Conservation (phyloP, 768 basidiomycete species). For the Xerocomellus dryophilus region DNA sequence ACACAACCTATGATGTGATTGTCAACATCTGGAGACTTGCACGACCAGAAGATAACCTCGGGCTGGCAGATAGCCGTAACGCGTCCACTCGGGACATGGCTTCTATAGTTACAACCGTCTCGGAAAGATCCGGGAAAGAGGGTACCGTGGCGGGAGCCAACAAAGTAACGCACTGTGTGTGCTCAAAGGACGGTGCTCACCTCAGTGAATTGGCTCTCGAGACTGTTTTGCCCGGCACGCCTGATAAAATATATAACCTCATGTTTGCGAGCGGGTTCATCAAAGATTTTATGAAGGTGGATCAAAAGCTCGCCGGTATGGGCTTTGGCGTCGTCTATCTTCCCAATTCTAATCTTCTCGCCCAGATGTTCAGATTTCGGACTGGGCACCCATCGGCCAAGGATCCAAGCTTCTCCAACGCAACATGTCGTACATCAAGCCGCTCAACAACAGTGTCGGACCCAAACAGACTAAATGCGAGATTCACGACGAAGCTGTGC, state of each 20-base stretch:
- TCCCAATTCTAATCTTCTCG: background rate
- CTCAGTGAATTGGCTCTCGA: constrained; percentile 75
- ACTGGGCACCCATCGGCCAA: constrained; percentile 74
- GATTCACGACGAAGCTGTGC: constrained; percentile 78
- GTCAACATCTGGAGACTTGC: constrained; percentile 93
- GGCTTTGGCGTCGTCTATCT: background rate
- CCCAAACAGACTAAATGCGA: constrained; percentile 97
- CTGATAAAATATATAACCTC: constrained; percentile 92
- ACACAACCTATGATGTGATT: constrained; percentile 95
- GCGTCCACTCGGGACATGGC: constrained; percentile 19
- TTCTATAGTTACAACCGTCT: constrained; percentile 16
- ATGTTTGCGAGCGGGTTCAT: constrained; percentile 96
- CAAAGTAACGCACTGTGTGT: constrained; percentile 71
- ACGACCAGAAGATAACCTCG: constrained; percentile 58
- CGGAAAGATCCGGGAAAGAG: constrained; percentile 15
- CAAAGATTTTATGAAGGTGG: constrained; percentile 87
- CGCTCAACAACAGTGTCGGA: constrained; percentile 80
- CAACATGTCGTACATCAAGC: constrained; percentile 97
- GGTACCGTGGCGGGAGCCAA: constrained; percentile 18
- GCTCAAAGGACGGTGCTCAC: constrained; percentile 68
- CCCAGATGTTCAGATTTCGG: constrained; percentile 90
- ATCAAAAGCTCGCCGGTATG: constrained; percentile 86
- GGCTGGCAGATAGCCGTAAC: constrained; percentile 15
- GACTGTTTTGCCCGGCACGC: constrained; percentile 78
- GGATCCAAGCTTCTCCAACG: constrained; percentile 72